These are phyloP conservation scores for Bacidia gigantensis DNA, from an alignment of 495 filamentous ascomycete species.

Conservation along the genomic window DNA sequence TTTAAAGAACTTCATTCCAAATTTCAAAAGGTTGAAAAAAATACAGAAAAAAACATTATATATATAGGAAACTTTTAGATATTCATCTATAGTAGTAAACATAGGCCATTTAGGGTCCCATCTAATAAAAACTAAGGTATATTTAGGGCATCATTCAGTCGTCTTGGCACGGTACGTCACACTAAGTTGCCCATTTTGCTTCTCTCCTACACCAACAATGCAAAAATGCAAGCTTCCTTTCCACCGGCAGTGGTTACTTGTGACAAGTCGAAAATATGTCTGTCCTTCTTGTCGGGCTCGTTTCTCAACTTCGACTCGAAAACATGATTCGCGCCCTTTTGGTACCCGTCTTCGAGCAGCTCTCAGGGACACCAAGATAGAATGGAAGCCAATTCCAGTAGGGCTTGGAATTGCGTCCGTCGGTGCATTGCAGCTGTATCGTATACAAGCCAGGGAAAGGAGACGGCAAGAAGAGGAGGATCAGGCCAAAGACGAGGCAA, in stretches of 20 bases:
- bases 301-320: conserved; percentile 19
- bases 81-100: too few species aligned
- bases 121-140: too few species aligned
- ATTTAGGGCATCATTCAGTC: too few species aligned
- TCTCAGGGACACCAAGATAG: conserved; percentile 58
- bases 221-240: background rate
- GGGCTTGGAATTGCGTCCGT: conserved; percentile 79
- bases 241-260: background rate
- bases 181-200: too few species aligned
- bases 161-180: too few species aligned
- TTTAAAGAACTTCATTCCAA: too few species aligned
- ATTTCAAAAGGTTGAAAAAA: too few species aligned
- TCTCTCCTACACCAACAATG: background rate
- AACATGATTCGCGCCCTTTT: conserved; percentile 38
- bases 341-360: conserved; percentile 46
- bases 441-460: conserved; percentile 45
- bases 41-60: too few species aligned
- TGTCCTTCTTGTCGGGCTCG: conserved; percentile 1
- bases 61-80: too few species aligned
- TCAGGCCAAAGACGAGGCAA: conserved; percentile 14
- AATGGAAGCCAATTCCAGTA: conserved; percentile 95
- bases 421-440: conserved; percentile 74
- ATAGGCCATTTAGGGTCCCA: too few species aligned
- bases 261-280: conserved; percentile 9
- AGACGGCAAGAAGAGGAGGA: conserved; percentile 37